Base-by-base conservation (phyloP, 75 land plant genomes). In the Azolla pinnata region DNA sequence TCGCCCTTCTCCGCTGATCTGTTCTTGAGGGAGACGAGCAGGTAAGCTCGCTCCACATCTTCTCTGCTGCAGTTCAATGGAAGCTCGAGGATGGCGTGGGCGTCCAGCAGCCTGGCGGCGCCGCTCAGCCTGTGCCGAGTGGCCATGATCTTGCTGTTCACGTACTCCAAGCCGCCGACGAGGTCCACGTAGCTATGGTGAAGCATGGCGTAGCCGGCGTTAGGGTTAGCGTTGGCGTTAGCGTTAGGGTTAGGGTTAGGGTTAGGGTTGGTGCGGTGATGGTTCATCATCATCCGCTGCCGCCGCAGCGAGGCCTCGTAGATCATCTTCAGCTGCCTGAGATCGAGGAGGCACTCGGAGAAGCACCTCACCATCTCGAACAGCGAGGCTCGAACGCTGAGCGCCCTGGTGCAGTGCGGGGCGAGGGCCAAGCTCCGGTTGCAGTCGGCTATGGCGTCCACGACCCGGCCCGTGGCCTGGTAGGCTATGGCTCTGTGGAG, bases 391-490 rank as follows among this genome's bases (percentile, higher is more conserved):
- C 90, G 57, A 0, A 79, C 53, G 33, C 56, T 65, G 9, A 86
- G 75, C 0, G 90, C 86, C 31, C 69, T 64, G 31, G 80, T 69
- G 49, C 74, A 80, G 16, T 64, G n/a, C 0, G 90, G 87, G 45
- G 80, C 74, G 20, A 86, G 54, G 24, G 83, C 68, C 28, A 86
- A 66, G 17, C 81, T 58, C 19, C 79, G 57, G 59, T 86, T 86
- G 68, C 87, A 83, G 60, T 86, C 90, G 8, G 90, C 68, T 2
- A 86, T 80, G 4, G 87, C 65, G 44, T 86, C 90, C 0, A 80
- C 74, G 2, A 86, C 51, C 0, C 83, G 70, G 19, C 90, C 90
- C 0, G 63, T 66, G n/a, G 79, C 56, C 7, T 67, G 66, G 42
- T 71, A 83, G 0, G 86, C 83, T 2, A 58, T 34, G 2, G 87